A percentile compares a stretch with the other conserved stretches of the same genome.
phyloP scores from a whole-genome alignment of 2,329 filamentous ascomycete genomes.

The Pseudocercospora eumusae region DNA sequence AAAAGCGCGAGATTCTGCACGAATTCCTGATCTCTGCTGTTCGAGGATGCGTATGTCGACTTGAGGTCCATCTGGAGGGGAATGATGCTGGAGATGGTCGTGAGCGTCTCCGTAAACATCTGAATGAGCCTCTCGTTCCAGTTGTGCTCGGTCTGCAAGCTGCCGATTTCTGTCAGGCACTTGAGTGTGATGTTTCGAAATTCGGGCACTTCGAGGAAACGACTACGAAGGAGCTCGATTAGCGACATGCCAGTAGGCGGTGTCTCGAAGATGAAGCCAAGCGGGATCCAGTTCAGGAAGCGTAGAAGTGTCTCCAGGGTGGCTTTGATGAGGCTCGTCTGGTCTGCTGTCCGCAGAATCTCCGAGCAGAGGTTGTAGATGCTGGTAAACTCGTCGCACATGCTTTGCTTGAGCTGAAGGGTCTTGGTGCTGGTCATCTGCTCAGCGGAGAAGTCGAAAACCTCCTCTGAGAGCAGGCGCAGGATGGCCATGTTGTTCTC shows the following conservation, averaged over 20 bases:
- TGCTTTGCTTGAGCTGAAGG: slow-evolving; percentile 93
- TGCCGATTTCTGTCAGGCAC: slow-evolving; percentile 94
- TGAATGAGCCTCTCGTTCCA: slow-evolving; percentile 95
- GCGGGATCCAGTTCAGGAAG: slow-evolving; percentile 98
- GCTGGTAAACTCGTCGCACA: slow-evolving; percentile 97
- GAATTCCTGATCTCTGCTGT: slow-evolving; percentile 92
- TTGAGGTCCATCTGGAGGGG: slow-evolving; percentile 88
- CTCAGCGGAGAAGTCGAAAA: slow-evolving; percentile 98
- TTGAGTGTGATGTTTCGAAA: slow-evolving; percentile 97
- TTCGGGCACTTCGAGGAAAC: slow-evolving; percentile 89
- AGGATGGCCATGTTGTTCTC: slow-evolving; percentile 99
- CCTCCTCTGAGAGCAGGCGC: slow-evolving; percentile 91
- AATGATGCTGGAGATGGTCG: slow-evolving; percentile 89
- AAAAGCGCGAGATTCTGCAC: slow-evolving; percentile 96
- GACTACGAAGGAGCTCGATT: slow-evolving; percentile 88
- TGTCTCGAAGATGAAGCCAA: slow-evolving; percentile 98
- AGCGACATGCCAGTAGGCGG: slow-evolving; percentile 61
- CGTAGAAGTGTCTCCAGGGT: slow-evolving; percentile 92
- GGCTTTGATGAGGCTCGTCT: slow-evolving; percentile 88
- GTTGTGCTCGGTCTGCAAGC: slow-evolving; percentile 79
- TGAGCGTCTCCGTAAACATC: slow-evolving; percentile 98
- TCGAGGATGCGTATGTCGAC: slow-evolving; percentile 85
- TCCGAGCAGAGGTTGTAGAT: slow-evolving; percentile 98
- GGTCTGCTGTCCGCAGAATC: slow-evolving; percentile 85
- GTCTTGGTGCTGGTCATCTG: slow-evolving; percentile 99